These are phyloP conservation scores for Euphorbia pulcherrima DNA, from an alignment of 345 rosid genomes.

Conservation along the genomic window DNA sequence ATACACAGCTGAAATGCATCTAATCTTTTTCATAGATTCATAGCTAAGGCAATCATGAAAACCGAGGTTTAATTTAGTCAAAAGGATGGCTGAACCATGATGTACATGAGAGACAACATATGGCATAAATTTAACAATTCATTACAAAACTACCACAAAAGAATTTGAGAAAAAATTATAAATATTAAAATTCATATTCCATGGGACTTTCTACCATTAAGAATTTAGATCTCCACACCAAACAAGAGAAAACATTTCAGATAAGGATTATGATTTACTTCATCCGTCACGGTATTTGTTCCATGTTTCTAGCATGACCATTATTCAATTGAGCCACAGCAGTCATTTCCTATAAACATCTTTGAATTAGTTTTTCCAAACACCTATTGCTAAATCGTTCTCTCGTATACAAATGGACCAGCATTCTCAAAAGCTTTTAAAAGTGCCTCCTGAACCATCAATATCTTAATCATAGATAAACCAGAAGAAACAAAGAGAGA, in stretches of 20 bases:
- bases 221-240: no score
- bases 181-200: neutral
- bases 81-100: neutral
- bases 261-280: no score
- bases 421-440: neutral
- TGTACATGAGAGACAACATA: no score
- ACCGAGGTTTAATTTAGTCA: neutral
- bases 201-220: neutral
- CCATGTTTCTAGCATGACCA: neutral
- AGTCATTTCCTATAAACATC: neutral
- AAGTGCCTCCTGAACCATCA: neutral
- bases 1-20: neutral
- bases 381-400: neutral
- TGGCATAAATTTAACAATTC: no score
- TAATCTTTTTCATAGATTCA: neutral
- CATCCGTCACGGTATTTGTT: neutral
- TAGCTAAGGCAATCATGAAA: neutral
- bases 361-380: neutral
- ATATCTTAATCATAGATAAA: no score
- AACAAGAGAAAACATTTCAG: no score
- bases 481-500: constrained; percentile 8
- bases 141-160: no score
- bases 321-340: neutral
- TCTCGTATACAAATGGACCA: neutral
- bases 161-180: no score